phyloP scores from a whole-genome alignment of 139 green algal species.

The Spirogloea muscicola region DNA sequence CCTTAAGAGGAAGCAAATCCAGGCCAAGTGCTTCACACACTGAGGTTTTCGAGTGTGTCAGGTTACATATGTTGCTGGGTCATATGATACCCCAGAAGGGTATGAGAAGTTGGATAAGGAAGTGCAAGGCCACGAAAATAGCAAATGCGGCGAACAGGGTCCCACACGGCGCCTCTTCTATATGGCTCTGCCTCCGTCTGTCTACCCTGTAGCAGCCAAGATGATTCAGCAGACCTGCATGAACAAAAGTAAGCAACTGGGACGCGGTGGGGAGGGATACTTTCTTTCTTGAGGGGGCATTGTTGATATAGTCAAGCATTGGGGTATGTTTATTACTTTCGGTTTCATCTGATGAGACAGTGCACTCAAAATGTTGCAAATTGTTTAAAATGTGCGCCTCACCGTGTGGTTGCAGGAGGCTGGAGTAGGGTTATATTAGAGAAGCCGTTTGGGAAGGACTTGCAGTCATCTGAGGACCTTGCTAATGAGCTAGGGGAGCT shows the following conservation, averaged over 20 bases:
- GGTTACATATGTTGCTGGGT: constrained; percentile 21
- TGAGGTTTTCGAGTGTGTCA: neutral
- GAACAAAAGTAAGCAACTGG: constrained; percentile 13
- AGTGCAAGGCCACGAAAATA: constrained; percentile 9
- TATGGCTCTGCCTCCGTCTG: constrained; percentile 85
- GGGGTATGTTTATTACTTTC: no score
- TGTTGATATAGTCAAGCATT: no score
- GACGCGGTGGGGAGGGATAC: no score
- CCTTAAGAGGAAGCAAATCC: no score
- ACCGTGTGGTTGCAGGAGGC: constrained; percentile 16
- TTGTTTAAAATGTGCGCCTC: neutral
- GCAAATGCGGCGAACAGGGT: neutral
- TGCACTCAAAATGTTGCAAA: no score
- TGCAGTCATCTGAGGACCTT: constrained; percentile 75
- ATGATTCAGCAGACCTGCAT: constrained; percentile 38
- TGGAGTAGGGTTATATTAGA: constrained; percentile 53
- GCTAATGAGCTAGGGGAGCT: constrained; percentile 64
- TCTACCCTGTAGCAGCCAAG: constrained; percentile 82
- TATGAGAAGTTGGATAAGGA: constrained; percentile 36
- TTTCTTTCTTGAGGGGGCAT: no score
- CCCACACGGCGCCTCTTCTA: constrained; percentile 74
- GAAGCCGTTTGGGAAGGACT: constrained; percentile 75
- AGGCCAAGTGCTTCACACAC: no score
- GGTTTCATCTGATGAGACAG: no score
- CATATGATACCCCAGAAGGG: constrained; percentile 25